Conservation (phyloP, 2,329 filamentous ascomycete genomes). For the Chrysosporium queenslandicum region DNA sequence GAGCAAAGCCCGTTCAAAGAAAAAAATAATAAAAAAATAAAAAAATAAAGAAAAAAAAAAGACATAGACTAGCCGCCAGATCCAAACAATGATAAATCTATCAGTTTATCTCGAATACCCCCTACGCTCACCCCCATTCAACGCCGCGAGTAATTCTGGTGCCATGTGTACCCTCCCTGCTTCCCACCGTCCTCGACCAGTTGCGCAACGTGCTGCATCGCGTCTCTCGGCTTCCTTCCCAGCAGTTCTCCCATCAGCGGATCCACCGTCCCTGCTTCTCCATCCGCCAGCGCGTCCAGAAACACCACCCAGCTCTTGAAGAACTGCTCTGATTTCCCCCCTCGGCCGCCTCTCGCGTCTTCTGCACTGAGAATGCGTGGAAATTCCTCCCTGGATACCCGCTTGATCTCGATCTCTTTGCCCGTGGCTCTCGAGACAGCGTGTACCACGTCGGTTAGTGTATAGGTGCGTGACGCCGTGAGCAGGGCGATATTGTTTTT, state of each 20-base stretch:
- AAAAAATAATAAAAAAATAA: too few relatives aligned
- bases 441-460: slow-evolving; percentile 29
- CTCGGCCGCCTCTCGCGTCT: slow-evolving; percentile 26
- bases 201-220: slow-evolving; percentile 28
- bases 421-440: slow-evolving; percentile 32
- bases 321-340: slow-evolving; percentile 32
- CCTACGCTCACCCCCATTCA: neutral
- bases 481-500: slow-evolving; percentile 32
- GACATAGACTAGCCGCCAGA: too few relatives aligned
- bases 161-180: slow-evolving; percentile 35
- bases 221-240: slow-evolving; percentile 35
- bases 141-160: slow-evolving; percentile 29
- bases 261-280: slow-evolving; percentile 38
- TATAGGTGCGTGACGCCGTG: slow-evolving; percentile 30
- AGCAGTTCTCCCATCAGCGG: slow-evolving; percentile 37
- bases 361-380: slow-evolving; percentile 17
- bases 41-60: too few relatives aligned
- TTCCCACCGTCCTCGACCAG: slow-evolving; percentile 25
- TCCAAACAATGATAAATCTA: too few relatives aligned
- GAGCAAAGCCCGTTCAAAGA: too few relatives aligned
- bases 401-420: slow-evolving; percentile 26
- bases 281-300: slow-evolving; percentile 38
- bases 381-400: slow-evolving; percentile 31
- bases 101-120: too few relatives aligned
- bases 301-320: slow-evolving; percentile 36